Percentiles rank a stretch among this genome's conserved stretches.
Evolutionary conservation across 805 yeast species (phyloP).

Genomic region (Kodamaea fukazawae): DNA sequence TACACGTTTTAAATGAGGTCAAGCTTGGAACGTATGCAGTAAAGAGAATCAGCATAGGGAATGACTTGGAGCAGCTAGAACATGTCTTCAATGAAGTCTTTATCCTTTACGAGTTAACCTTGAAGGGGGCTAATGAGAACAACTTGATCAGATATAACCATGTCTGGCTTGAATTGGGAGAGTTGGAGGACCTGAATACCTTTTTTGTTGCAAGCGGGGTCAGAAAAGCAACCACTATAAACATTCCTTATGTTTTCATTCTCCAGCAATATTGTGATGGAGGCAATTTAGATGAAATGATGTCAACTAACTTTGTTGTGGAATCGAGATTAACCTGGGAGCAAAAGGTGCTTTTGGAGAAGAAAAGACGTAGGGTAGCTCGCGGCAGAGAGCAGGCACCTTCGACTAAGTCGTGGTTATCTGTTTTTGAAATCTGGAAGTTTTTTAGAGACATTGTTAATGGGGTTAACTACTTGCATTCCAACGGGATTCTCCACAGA

Average conservation of each 20-base stretch:
- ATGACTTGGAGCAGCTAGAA: constrained; percentile 63
- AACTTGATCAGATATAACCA: constrained; percentile 84
- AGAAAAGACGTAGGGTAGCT: constrained; percentile 19
- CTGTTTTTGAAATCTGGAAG: constrained; percentile 60
- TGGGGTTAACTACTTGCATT: constrained; percentile 73
- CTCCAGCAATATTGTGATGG: constrained; percentile 87
- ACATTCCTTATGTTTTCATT: constrained; percentile 70
- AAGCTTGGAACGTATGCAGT: constrained; percentile 79
- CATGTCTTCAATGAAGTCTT: constrained; percentile 77
- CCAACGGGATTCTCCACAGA: constrained; percentile 75
- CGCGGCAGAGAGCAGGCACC: constrained; percentile 2
- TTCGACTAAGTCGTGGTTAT: constrained; percentile 33
- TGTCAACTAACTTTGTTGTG: constrained; percentile 21
- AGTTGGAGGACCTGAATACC: constrained; percentile 47
- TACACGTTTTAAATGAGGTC: constrained; percentile 69
- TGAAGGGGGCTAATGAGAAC: constrained; percentile 39
- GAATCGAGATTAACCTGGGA: constrained; percentile 23
- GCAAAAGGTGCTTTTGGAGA: constrained; percentile 27
- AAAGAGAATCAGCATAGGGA: constrained; percentile 81
- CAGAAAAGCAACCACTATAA: neutral
- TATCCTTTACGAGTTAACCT: constrained; percentile 55
- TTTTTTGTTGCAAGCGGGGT: constrained; percentile 19
- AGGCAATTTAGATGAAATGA: constrained; percentile 75
- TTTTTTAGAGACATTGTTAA: constrained; percentile 64
- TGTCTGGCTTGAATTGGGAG: constrained; percentile 80